These are phyloP conservation scores for Picea glauca DNA, from an alignment of 75 land plant species.

Conservation along the genomic window DNA sequence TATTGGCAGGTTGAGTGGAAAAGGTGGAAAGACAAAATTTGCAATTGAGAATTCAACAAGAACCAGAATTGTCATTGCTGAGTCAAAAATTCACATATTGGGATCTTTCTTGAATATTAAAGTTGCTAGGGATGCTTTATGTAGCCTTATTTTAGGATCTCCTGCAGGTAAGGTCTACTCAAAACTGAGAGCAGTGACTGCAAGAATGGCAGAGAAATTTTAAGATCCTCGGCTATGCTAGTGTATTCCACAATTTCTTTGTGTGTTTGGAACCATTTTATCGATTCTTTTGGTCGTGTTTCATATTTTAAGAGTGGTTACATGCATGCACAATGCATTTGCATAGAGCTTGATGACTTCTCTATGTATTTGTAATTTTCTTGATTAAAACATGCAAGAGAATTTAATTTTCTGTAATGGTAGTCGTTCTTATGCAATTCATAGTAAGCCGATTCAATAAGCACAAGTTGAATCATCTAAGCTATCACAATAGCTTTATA, in stretches of 20 bases:
- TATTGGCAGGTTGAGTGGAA: constrained; percentile 88
- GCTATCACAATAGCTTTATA: too few relatives aligned
- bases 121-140: constrained; percentile 90
- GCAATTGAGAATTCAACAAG: constrained; percentile 93
- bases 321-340: background rate
- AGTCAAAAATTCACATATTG: constrained; percentile 79
- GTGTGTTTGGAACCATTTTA: background rate
- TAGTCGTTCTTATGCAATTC: too few relatives aligned
- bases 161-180: constrained; percentile 98
- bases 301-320: background rate
- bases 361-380: background rate
- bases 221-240: constrained; percentile 9
- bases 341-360: background rate
- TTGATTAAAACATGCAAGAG: too few relatives aligned
- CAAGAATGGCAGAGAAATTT: constrained; percentile 81
- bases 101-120: constrained; percentile 82
- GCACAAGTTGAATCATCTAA: too few relatives aligned
- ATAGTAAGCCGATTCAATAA: too few relatives aligned
- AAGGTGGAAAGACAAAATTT: constrained; percentile 93
- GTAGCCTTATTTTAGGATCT: constrained; percentile 88
- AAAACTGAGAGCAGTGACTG: constrained; percentile 71
- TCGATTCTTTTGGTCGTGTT: background rate
- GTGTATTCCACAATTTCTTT: background rate
- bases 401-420: too few relatives aligned
- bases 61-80: constrained; percentile 92